phyloP scores from a whole-genome alignment of 176 grass and related monocot species.

The Oryza meridionalis region DNA sequence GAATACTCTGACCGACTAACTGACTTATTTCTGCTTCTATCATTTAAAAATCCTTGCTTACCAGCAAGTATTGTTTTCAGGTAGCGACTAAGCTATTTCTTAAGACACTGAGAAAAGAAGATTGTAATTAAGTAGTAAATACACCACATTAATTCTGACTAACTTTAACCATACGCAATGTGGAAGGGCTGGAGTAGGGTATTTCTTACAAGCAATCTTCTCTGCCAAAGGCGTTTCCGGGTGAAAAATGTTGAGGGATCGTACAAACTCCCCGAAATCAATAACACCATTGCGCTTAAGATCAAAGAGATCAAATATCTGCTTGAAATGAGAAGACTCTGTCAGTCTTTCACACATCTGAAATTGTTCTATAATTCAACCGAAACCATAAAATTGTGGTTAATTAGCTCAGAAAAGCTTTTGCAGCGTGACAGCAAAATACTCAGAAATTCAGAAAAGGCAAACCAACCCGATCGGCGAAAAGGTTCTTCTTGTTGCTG shows the following conservation, averaged over 20 bases:
- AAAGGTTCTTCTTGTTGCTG: conserved; percentile 65
- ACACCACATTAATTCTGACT: background rate
- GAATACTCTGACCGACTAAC: background rate
- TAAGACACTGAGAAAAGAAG: background rate
- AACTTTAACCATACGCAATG: background rate
- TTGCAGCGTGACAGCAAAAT: background rate
- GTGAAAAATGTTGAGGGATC: conserved; percentile 81
- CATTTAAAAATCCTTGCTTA: background rate
- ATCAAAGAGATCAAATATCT: conserved; percentile 98
- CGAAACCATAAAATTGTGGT: background rate
- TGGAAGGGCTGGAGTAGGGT: background rate
- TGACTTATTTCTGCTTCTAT: background rate
- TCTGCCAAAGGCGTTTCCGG: conserved; percentile 63
- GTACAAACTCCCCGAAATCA: conserved; percentile 85
- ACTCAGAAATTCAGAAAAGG: background rate
- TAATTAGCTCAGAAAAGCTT: background rate
- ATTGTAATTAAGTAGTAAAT: background rate
- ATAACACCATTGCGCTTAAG: conserved; percentile 73
- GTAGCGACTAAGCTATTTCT: background rate
- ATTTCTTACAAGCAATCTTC: conserved; percentile 73
- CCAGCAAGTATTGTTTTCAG: background rate
- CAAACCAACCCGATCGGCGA: conserved; percentile 70
- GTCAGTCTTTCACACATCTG: background rate
- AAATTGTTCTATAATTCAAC: background rate
- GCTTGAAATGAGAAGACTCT: conserved; percentile 14